A percentile compares a stretch with the other conserved stretches of the same genome.
These are phyloP conservation scores for Mortierella sp. DNA, from an alignment of 371 early-diverging fungal genomes.

Conservation along the genomic window DNA sequence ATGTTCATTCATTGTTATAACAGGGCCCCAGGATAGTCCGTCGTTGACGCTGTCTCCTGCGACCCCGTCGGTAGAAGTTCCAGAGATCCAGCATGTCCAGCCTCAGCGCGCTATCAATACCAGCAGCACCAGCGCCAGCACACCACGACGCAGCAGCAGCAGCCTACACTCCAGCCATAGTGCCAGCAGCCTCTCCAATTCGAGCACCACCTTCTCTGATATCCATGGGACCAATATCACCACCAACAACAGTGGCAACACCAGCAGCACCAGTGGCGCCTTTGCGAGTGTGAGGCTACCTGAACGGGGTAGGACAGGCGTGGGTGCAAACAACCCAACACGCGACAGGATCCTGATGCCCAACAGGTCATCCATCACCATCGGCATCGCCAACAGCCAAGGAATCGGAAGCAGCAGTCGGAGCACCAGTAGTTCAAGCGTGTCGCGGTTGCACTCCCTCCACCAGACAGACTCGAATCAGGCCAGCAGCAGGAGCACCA, in stretches of 20 bases:
- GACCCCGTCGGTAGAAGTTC: conserved; percentile 34
- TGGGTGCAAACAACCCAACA: conserved; percentile 12
- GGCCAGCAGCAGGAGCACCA: conserved; percentile 24
- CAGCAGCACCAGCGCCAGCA: background rate
- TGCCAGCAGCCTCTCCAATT: conserved; percentile 14
- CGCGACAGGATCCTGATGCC: conserved; percentile 55
- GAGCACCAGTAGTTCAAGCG: conserved; percentile 44
- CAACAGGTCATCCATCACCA: conserved; percentile 54
- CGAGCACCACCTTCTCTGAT: conserved; percentile 1
- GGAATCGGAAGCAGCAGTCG: conserved; percentile 53
- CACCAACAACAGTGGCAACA: conserved; percentile 7
- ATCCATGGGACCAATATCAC: conserved; percentile 3
- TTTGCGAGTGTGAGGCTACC: conserved; percentile 15
- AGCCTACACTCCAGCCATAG: conserved; percentile 2
- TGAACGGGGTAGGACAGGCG: conserved; percentile 34
- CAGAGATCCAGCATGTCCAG: conserved; percentile 7
- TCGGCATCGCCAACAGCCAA: conserved; percentile 53
- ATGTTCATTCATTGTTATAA: background rate
- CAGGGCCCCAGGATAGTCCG: conserved; percentile 26
- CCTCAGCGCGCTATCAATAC: conserved; percentile 10
- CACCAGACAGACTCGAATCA: conserved; percentile 47
- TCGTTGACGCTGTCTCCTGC: conserved; percentile 43
- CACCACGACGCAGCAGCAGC: conserved; percentile 13
- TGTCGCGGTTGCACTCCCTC: conserved; percentile 51
- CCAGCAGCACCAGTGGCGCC: conserved; percentile 9